These are phyloP conservation scores for Phytophthora pisi DNA, from an alignment of 352 stramenopile genomes.

Conservation along the genomic window DNA sequence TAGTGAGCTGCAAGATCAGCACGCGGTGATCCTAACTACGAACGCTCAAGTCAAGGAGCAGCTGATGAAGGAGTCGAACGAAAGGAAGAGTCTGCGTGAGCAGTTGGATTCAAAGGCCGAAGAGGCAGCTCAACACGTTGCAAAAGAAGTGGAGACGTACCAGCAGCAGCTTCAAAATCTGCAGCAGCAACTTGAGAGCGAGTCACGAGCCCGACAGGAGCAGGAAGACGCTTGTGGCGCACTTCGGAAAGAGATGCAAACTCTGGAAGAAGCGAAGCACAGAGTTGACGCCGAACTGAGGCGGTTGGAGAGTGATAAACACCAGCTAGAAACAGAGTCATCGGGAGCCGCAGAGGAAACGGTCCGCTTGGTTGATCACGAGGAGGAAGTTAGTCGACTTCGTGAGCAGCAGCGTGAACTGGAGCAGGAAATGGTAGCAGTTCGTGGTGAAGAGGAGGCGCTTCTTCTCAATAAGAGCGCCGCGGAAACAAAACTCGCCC, in stretches of 20 bases:
- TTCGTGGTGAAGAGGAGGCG: slow-evolving; percentile 21
- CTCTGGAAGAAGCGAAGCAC: slow-evolving; percentile 28
- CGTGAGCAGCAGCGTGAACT: slow-evolving; percentile 16
- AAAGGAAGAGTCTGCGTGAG: slow-evolving; percentile 46
- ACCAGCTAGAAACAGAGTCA: slow-evolving; percentile 15
- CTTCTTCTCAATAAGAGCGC: slow-evolving; percentile 16
- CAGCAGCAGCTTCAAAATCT: slow-evolving; percentile 23
- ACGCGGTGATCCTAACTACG: slow-evolving; percentile 44
- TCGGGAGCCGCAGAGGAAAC: slow-evolving; percentile 12
- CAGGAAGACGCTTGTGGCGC: slow-evolving; percentile 21
- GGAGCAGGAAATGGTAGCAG: slow-evolving; percentile 21
- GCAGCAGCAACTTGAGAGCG: slow-evolving; percentile 20
- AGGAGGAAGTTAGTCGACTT: slow-evolving; percentile 36
- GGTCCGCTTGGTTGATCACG: slow-evolving; percentile 20
- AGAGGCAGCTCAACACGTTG: slow-evolving; percentile 8
- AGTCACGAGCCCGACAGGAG: slow-evolving; percentile 17
- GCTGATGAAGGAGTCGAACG: slow-evolving; percentile 57
- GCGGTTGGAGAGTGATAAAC: slow-evolving; percentile 36
- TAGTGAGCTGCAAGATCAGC: slow-evolving; percentile 46
- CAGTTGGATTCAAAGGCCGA: slow-evolving; percentile 36
- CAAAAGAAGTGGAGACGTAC: slow-evolving; percentile 10
- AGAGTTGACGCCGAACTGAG: slow-evolving; percentile 18
- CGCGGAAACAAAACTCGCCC: slow-evolving; percentile 9
- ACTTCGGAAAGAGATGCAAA: slow-evolving; percentile 18
- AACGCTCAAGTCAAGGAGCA: slow-evolving; percentile 61